Conservation (phyloP, 805 yeast species). For the Zygotorulaspora florentina region DNA sequence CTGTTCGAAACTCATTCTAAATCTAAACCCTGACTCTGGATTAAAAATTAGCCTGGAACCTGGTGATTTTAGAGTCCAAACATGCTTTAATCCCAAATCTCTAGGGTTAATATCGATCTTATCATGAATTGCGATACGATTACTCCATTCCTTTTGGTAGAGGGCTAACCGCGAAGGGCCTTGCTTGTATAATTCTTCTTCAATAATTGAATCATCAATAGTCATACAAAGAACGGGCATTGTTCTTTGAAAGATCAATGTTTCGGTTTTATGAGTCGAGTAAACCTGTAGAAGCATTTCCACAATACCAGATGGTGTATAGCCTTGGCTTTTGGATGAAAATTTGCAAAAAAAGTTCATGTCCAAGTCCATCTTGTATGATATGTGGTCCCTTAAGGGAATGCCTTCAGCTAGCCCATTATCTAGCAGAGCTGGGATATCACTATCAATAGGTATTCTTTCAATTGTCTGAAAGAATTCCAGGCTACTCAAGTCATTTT, state of each 20-base stretch:
- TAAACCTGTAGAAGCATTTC: conserved; percentile 7
- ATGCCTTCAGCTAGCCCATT: conserved; percentile 27
- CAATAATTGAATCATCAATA: conserved; percentile 7
- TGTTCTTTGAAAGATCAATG: conserved; percentile 9
- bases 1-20: conserved; percentile 27
- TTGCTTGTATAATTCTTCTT: conserved; percentile 12
- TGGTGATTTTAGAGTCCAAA: conserved; percentile 1
- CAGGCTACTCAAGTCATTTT: conserved; percentile 1
- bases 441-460: conserved; percentile 14
- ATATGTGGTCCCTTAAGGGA: conserved; percentile 21
- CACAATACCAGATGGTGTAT: conserved; percentile 2
- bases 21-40: conserved; percentile 20
- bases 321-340: conserved; percentile 2
- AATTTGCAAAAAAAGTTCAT: conserved; percentile 24
- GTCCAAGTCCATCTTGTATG: conserved; percentile 27
- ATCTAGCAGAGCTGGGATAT: conserved; percentile 16
- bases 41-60: conserved; percentile 15
- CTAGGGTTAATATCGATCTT: conserved; percentile 10
- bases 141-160: conserved; percentile 24
- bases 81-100: conserved; percentile 1
- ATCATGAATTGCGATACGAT: conserved; percentile 20
- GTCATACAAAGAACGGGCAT: conserved; percentile 16
- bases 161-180: conserved; percentile 16
- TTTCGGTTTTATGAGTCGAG: not conserved
- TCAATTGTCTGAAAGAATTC: conserved; percentile 12